Evolutionary conservation across 352 stramenopile species (phyloP).

Genomic region (Phytopythium kandeliae): DNA sequence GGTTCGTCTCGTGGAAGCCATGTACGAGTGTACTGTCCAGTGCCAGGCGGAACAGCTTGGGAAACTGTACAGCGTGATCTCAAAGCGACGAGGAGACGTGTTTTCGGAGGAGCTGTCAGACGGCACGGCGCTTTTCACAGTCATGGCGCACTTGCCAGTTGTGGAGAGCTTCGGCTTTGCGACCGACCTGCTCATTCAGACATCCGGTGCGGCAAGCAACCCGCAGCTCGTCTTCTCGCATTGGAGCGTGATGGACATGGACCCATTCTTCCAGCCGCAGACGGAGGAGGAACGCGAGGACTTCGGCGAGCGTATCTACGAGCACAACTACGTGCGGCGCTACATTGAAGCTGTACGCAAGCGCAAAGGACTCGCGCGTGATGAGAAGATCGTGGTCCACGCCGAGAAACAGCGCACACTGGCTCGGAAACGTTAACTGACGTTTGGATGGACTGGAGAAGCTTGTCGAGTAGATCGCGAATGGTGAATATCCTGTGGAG

Average conservation of each 20-base stretch:
- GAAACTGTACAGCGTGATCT: conserved; percentile 93
- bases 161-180: conserved; percentile 93
- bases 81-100: conserved; percentile 90
- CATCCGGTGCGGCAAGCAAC: conserved; percentile 93
- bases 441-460: no score
- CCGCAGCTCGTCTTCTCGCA: conserved; percentile 95
- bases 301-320: conserved; percentile 89
- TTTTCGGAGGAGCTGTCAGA: conserved; percentile 87
- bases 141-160: conserved; percentile 92
- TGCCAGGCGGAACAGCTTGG: conserved; percentile 89
- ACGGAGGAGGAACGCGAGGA: conserved; percentile 96
- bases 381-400: conserved; percentile 95
- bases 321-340: conserved; percentile 92
- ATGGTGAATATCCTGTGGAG: no score
- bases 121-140: conserved; percentile 91
- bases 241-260: conserved; percentile 92
- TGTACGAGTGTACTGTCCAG: conserved; percentile 88
- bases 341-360: conserved; percentile 94
- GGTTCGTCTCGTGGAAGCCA: conserved; percentile 87
- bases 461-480: no score
- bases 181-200: conserved; percentile 91
- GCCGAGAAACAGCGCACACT: conserved; percentile 96
- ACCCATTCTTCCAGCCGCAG: conserved; percentile 96
- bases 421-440: background rate
- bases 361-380: conserved; percentile 91